These are phyloP conservation scores for Hymenoscyphus albidus DNA, from an alignment of 2,329 filamentous ascomycete genomes.

Conservation along the genomic window DNA sequence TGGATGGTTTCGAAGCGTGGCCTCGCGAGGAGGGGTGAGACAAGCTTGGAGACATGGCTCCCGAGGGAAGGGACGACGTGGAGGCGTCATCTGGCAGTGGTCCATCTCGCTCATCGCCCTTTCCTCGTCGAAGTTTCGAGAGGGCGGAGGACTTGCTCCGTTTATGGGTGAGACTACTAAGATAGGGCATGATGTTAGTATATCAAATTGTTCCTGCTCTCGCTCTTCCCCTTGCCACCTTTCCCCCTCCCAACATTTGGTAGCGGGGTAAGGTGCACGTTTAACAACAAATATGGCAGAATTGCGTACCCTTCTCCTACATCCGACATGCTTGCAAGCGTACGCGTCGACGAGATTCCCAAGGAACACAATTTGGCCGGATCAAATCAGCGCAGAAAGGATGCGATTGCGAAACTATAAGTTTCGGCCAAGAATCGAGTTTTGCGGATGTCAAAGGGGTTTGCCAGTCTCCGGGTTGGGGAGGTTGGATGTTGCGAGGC, in stretches of 20 bases:
- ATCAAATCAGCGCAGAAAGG: background rate
- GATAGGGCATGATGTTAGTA: conserved; percentile 14
- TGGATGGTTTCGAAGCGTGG: conserved; percentile 29
- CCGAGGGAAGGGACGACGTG: conserved; percentile 27
- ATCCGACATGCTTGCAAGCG: background rate
- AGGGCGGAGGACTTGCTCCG: conserved; percentile 52
- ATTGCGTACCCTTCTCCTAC: background rate
- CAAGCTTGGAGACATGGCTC: conserved; percentile 25
- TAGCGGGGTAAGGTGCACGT: background rate
- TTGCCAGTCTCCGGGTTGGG: background rate
- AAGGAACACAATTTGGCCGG: background rate
- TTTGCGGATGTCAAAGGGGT: background rate
- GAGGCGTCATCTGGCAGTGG: conserved; percentile 29
- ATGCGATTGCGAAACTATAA: background rate
- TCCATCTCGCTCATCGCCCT: conserved; percentile 34
- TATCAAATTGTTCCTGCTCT: background rate
- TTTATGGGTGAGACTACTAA: conserved; percentile 37
- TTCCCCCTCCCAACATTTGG: background rate
- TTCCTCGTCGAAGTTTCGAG: conserved; percentile 47
- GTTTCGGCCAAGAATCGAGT: background rate
- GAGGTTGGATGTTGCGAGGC: background rate
- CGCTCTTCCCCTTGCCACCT: background rate
- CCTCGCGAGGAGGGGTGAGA: conserved; percentile 25
- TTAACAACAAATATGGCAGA: background rate
- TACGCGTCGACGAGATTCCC: background rate